Evolutionary conservation across 2,329 filamentous ascomycete species (phyloP).

Genomic region (Fusarium paranaense): DNA sequence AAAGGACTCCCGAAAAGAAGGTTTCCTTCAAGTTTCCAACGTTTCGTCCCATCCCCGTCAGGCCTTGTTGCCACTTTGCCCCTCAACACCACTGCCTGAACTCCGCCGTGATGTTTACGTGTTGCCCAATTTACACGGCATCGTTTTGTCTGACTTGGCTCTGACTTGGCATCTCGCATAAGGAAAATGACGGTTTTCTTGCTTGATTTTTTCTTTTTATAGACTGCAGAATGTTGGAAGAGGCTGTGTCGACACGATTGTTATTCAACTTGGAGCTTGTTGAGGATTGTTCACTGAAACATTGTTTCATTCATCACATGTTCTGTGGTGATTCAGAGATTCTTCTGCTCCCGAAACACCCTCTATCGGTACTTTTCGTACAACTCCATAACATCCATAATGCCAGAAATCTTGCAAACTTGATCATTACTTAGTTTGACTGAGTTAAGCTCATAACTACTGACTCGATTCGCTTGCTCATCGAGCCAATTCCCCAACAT

Average conservation of each 20-base stretch:
- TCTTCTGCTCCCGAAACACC: slow-evolving; percentile 2
- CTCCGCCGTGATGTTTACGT: slow-evolving; percentile 4
- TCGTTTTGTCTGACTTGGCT: background rate
- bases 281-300: background rate
- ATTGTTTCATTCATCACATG: background rate
- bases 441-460: slow-evolving; percentile 73
- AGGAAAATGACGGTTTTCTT: background rate
- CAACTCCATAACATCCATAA: slow-evolving; percentile 65
- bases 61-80: background rate
- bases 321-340: background rate
- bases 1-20: background rate
- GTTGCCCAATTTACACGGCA: background rate
- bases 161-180: background rate
- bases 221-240: background rate
- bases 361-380: slow-evolving; percentile 64
- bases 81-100: background rate
- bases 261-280: background rate
- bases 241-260: background rate
- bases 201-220: background rate
- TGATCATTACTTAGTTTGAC: slow-evolving; percentile 66
- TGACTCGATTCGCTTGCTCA: slow-evolving; percentile 74
- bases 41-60: background rate
- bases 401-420: slow-evolving; percentile 69
- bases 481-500: slow-evolving; percentile 75
- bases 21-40: background rate